Percentiles rank a stretch among this genome's conserved stretches.
Conservation (phyloP, 441 rosid species). For the Kokia cookei region DNA sequence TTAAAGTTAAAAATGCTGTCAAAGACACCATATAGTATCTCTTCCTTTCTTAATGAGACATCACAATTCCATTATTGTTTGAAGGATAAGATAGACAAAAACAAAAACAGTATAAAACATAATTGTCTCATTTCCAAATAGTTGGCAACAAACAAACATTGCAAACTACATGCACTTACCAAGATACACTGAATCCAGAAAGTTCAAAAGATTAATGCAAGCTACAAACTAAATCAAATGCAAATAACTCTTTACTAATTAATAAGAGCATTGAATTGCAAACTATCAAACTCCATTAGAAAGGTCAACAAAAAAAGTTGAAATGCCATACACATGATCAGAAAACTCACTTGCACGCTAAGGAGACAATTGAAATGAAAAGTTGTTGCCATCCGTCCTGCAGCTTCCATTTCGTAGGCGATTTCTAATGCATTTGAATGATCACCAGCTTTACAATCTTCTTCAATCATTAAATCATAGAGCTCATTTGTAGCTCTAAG, state of each 20-base stretch:
- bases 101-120: neutral
- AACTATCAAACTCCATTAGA: neutral
- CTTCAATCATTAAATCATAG: conserved; percentile 79
- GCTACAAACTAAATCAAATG: neutral
- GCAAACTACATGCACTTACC: neutral
- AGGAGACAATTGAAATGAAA: conserved; percentile 95
- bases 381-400: conserved; percentile 90
- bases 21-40: neutral
- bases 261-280: neutral
- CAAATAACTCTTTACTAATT: neutral
- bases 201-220: neutral
- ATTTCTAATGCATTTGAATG: conserved; percentile 97
- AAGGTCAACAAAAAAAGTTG: neutral
- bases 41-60: neutral
- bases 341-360: conserved; percentile 72
- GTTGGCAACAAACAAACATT: neutral
- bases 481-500: conserved; percentile 76
- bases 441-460: conserved; percentile 90
- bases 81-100: neutral
- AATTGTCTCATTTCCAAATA: neutral
- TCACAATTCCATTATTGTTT: neutral
- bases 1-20: neutral
- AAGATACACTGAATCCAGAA: neutral
- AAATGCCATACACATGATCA: conserved; percentile 1
- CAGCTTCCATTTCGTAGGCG: conserved; percentile 94